Conservation (phyloP, 108 stramenopile genomes). For the Skeletonema costatum region DNA sequence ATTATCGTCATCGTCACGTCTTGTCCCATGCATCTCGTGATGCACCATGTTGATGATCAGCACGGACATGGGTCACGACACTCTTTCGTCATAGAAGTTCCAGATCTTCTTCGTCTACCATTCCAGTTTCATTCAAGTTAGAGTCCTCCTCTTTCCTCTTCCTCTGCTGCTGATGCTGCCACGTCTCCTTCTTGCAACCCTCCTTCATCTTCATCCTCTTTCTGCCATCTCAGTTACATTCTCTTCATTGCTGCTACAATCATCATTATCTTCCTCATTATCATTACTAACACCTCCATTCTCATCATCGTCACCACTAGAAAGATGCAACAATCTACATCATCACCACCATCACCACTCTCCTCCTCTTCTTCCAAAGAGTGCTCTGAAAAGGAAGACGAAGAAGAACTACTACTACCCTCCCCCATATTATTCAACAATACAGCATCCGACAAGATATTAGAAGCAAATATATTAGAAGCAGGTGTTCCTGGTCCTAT, state of each 20-base stretch:
- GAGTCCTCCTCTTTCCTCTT: background rate
- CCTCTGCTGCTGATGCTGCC: background rate
- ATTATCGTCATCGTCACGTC: constrained; percentile 4
- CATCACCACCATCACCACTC: constrained; percentile 27
- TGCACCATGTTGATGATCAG: no score
- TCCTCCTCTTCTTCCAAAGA: constrained; percentile 27
- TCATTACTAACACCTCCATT: constrained; percentile 1
- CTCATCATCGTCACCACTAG: no score
- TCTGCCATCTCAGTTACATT: constrained; percentile 12
- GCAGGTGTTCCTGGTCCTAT: constrained; percentile 80
- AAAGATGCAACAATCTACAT: constrained; percentile 45
- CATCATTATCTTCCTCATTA: constrained; percentile 34
- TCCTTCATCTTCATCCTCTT: background rate
- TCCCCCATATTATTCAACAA: background rate
- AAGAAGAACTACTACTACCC: background rate
- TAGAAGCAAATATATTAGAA: constrained; percentile 46
- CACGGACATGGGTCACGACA: background rate
- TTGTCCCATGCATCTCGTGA: no score
- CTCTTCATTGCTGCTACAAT: constrained; percentile 21
- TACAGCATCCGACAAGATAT: constrained; percentile 19
- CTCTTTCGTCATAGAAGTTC: background rate
- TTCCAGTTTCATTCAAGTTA: constrained; percentile 7
- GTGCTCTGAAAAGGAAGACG: background rate
- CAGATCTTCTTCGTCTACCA: constrained; percentile 10
- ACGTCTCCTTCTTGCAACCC: background rate